Conservation (phyloP, 768 basidiomycete genomes). For the Leucosporidium creatinivorum region DNA sequence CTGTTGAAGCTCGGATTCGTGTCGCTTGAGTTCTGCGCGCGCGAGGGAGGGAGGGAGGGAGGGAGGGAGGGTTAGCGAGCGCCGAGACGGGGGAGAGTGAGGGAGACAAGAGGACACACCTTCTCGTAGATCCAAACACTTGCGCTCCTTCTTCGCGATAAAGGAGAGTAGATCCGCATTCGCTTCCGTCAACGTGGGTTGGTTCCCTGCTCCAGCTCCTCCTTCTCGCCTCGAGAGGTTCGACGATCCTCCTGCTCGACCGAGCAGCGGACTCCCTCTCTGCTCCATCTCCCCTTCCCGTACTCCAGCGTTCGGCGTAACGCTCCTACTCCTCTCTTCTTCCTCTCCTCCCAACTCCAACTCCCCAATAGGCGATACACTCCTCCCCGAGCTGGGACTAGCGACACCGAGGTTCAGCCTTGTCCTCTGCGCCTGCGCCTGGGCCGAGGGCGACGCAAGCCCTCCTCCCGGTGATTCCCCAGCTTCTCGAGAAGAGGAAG, state of each 20-base stretch:
- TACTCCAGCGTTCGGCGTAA: background rate
- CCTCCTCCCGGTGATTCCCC: too few relatives aligned
- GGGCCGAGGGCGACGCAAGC: background rate
- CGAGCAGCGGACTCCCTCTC: background rate
- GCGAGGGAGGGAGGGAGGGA: background rate
- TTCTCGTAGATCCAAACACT: conserved; percentile 36
- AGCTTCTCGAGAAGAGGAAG: background rate
- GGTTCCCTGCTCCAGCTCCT: background rate
- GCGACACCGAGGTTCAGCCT: too few relatives aligned
- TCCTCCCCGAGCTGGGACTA: too few relatives aligned
- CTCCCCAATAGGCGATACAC: too few relatives aligned
- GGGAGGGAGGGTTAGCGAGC: background rate
- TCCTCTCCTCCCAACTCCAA: background rate
- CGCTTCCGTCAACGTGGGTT: conserved; percentile 29
- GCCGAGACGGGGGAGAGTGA: too few relatives aligned
- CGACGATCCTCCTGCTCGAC: background rate
- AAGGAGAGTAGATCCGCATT: conserved; percentile 34
- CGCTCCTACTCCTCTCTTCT: background rate
- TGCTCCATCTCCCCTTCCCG: background rate
- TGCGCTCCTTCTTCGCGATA: conserved; percentile 38
- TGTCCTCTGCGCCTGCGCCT: background rate
- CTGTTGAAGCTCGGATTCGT: conserved; percentile 30
- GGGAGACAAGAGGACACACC: conserved; percentile 22
- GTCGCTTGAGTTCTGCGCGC: conserved; percentile 34
- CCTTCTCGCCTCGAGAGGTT: background rate